phyloP scores from a whole-genome alignment of 495 filamentous ascomycete species.

The Penicillium waksmanii region DNA sequence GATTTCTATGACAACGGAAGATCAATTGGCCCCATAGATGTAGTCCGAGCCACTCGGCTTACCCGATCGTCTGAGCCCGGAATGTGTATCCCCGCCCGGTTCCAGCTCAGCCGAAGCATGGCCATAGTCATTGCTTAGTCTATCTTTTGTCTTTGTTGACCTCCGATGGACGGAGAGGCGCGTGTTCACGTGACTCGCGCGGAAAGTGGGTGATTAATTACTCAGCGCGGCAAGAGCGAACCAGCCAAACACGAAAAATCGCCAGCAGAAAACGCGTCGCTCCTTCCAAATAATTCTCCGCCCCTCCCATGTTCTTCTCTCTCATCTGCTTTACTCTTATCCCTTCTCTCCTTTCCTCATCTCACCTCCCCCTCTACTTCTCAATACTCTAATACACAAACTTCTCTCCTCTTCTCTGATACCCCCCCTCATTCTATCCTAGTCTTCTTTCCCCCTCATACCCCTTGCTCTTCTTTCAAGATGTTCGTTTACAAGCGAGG shows the following conservation, averaged over 20 bases:
- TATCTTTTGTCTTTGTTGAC: not conserved
- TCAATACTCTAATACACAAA: constrained; percentile 12
- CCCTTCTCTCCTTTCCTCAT: constrained; percentile 23
- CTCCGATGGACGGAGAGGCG: constrained; percentile 6
- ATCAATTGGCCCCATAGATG: not conserved
- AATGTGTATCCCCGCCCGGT: constrained; percentile 22
- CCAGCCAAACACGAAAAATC: constrained; percentile 47
- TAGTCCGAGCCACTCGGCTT: not conserved
- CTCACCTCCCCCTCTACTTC: constrained; percentile 1
- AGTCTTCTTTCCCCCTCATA: constrained; percentile 13
- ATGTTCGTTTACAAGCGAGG: constrained; percentile 77
- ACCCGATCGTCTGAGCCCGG: constrained; percentile 26
- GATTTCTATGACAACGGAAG: constrained; percentile 3
- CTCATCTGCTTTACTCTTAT: constrained; percentile 22
- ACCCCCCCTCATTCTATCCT: constrained; percentile 9
- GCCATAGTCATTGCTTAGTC: too few species aligned
- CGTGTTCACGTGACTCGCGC: constrained; percentile 32
- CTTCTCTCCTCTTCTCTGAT: constrained; percentile 11
- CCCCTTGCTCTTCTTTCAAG: constrained; percentile 24
- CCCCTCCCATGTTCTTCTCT: constrained; percentile 42
- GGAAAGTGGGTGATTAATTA: constrained; percentile 14
- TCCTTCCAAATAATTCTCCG: constrained; percentile 43
- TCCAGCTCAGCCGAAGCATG: constrained; percentile 11
- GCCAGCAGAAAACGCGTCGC: constrained; percentile 43
- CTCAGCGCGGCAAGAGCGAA: constrained; percentile 26